These are phyloP conservation scores for Ceratocystis cubensis DNA, from an alignment of 2,329 filamentous ascomycete genomes.

Conservation along the genomic window DNA sequence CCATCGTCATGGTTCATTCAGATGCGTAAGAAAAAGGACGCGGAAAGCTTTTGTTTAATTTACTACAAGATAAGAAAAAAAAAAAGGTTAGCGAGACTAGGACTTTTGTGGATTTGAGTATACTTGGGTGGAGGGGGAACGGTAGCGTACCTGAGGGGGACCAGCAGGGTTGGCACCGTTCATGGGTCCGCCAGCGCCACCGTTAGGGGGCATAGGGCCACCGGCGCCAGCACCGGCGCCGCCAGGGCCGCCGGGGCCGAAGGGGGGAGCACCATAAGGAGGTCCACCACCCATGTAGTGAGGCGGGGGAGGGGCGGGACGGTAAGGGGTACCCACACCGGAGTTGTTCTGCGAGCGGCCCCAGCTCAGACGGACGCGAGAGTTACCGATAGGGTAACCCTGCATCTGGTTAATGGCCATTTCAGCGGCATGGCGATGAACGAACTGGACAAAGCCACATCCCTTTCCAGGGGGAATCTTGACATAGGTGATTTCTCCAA, in stretches of 20 bases:
- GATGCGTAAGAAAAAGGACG: conserved; percentile 21
- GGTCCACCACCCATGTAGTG: conserved; percentile 41
- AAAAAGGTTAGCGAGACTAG: conserved; percentile 12
- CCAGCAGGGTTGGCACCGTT: conserved; percentile 31
- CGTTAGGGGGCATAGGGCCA: conserved; percentile 30
- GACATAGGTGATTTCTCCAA: conserved; percentile 98
- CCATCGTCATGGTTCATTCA: conserved; percentile 21
- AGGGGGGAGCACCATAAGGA: conserved; percentile 36
- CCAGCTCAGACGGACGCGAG: conserved; percentile 93
- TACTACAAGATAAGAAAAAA: conserved; percentile 12
- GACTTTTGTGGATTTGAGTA: background rate
- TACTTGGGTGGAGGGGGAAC: conserved; percentile 7
- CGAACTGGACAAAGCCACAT: conserved; percentile 97
- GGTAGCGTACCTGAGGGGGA: conserved; percentile 30
- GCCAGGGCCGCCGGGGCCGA: conserved; percentile 35
- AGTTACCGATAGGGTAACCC: conserved; percentile 97
- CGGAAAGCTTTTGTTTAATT: conserved; percentile 17
- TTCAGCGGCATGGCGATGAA: conserved; percentile 94
- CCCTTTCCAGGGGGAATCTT: conserved; percentile 99
- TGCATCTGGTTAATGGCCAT: conserved; percentile 99
- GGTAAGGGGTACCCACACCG: conserved; percentile 91
- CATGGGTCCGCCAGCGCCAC: conserved; percentile 29
- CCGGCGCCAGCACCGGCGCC: conserved; percentile 29
- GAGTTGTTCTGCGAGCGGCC: conserved; percentile 98
- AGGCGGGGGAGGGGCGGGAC: conserved; percentile 63